These are phyloP conservation scores for Albizia julibrissin DNA, from an alignment of 306 rosid genomes.

Conservation along the genomic window DNA sequence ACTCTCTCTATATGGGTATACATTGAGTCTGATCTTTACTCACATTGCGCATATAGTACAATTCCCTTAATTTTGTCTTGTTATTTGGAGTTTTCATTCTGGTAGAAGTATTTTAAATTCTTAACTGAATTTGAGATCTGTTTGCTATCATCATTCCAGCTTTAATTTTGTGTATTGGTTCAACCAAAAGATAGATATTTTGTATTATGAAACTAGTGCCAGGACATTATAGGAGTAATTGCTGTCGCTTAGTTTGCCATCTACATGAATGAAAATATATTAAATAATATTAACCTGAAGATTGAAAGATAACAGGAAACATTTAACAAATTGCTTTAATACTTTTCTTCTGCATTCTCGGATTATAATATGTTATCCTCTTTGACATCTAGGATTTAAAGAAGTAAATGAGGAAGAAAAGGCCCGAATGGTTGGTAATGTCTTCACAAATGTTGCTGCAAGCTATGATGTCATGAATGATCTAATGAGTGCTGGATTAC, in stretches of 20 bases:
- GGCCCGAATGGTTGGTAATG: conserved; percentile 80
- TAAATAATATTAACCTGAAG: background rate
- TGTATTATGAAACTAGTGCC: background rate
- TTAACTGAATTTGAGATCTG: background rate
- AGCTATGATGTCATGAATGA: conserved; percentile 91
- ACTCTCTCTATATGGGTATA: background rate
- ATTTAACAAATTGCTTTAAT: background rate
- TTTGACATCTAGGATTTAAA: conserved; percentile 65
- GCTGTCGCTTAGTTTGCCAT: background rate
- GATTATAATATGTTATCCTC: conserved; percentile 15
- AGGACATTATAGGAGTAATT: background rate
- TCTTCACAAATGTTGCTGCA: conserved; percentile 88
- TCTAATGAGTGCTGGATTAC: conserved; percentile 91
- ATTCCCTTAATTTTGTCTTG: background rate
- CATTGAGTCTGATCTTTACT: background rate
- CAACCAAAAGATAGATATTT: background rate
- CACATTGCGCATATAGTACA: too few relatives aligned
- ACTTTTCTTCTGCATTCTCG: background rate
- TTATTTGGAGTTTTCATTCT: background rate
- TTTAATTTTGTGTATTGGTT: background rate
- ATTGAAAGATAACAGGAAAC: background rate
- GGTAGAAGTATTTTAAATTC: background rate
- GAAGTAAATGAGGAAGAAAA: conserved; percentile 92
- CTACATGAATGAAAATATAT: background rate
- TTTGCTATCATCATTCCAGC: background rate